These are phyloP conservation scores for Fusarium caatingaense DNA, from an alignment of 2,329 filamentous ascomycete species.

Conservation along the genomic window DNA sequence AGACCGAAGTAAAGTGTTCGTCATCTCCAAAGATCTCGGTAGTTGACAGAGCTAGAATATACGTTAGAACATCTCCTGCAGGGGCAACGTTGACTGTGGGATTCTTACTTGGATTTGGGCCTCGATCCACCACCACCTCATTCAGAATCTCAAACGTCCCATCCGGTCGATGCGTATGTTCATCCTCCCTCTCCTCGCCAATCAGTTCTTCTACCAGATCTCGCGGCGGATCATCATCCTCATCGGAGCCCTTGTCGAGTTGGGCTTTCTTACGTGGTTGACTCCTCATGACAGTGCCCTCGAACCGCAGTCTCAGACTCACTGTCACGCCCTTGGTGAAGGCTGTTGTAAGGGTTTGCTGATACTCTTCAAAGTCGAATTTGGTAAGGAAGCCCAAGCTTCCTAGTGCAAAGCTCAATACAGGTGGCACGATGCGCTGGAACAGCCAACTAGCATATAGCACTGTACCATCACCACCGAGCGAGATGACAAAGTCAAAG, in stretches of 20 bases:
- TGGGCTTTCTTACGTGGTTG: slow-evolving; percentile 58
- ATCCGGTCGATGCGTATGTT: slow-evolving; percentile 86
- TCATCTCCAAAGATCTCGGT: slow-evolving; percentile 95
- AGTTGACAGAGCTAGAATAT: slow-evolving; percentile 79
- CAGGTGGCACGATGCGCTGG: slow-evolving; percentile 92
- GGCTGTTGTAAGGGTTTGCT: slow-evolving; percentile 74
- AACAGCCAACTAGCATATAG: slow-evolving; percentile 97
- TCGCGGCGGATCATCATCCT: slow-evolving; percentile 58
- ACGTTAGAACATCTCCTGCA: slow-evolving; percentile 14
- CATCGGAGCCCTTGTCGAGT: slow-evolving; percentile 40
- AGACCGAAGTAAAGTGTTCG: slow-evolving; percentile 92
- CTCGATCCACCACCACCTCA: slow-evolving; percentile 94
- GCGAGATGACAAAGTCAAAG: slow-evolving; percentile 93
- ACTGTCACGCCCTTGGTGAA: slow-evolving; percentile 89
- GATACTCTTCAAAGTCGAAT: slow-evolving; percentile 86
- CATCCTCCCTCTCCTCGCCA: slow-evolving; percentile 85
- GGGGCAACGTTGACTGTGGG: slow-evolving; percentile 4
- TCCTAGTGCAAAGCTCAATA: slow-evolving; percentile 90
- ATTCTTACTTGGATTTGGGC: slow-evolving; percentile 86
- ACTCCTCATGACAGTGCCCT: slow-evolving; percentile 92
- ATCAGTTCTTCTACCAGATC: slow-evolving; percentile 92
- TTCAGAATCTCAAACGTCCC: slow-evolving; percentile 92
- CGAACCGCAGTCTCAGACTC: slow-evolving; percentile 87
- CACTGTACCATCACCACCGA: slow-evolving; percentile 96
- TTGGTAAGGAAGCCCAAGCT: slow-evolving; percentile 96